Evolutionary conservation across 2,329 filamentous ascomycete genomes (phyloP).

Genomic region (Sphaerulina musiva): DNA sequence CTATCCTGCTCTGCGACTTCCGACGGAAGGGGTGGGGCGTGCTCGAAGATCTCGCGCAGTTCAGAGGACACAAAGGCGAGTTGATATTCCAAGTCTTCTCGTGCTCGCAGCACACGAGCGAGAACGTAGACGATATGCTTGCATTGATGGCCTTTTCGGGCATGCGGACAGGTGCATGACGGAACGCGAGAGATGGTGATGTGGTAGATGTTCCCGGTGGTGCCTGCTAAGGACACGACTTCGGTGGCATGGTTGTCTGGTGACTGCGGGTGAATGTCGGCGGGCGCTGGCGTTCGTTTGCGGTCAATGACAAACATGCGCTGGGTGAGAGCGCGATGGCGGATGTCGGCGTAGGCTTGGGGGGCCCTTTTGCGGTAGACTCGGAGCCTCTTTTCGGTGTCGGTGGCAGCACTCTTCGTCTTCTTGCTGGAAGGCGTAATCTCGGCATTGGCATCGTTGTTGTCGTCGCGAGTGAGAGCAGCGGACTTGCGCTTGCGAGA

Average conservation of each 20-base stretch:
- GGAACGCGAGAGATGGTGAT: conserved; percentile 49
- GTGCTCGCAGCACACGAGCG: conserved; percentile 52
- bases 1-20: conserved; percentile 27
- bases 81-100: conserved; percentile 52
- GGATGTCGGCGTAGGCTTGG: conserved; percentile 21
- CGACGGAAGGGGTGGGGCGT: conserved; percentile 47
- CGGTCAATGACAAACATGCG: conserved; percentile 31
- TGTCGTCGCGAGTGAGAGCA: background rate
- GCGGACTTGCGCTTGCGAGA: conserved; percentile 2
- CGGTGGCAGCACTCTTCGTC: conserved; percentile 12
- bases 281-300: conserved; percentile 13
- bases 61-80: conserved; percentile 55
- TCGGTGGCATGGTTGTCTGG: conserved; percentile 43
- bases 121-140: conserved; percentile 60
- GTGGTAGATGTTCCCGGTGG: conserved; percentile 57
- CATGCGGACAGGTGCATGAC: conserved; percentile 30
- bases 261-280: conserved; percentile 3
- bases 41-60: conserved; percentile 51
- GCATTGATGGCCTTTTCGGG: conserved; percentile 47
- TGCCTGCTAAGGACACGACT: conserved; percentile 52
- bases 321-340: conserved; percentile 29
- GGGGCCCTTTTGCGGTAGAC: conserved; percentile 24
- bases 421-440: conserved; percentile 11
- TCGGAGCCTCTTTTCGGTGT: conserved; percentile 25
- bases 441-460: background rate